Base-by-base conservation (phyloP, 2,329 filamentous ascomycete genomes). In the Thermothelomyces thermophilus region DNA sequence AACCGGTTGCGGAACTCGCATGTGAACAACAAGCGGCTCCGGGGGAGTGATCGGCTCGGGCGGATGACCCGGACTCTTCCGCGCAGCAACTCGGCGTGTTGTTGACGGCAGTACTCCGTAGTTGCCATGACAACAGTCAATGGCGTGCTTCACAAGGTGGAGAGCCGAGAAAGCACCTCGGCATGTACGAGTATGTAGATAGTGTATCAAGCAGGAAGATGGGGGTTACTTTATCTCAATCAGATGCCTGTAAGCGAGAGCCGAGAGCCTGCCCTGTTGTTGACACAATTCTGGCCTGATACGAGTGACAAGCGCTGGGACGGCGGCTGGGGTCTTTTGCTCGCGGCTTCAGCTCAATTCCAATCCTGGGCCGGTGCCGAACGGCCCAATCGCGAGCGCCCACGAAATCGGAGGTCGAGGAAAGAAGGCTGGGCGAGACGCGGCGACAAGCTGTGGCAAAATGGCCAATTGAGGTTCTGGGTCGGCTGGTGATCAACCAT, bases 311-410 rank as follows among this genome's bases (percentile, higher is more conserved):
- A 44, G 44, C 44, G 44, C 41, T 24, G 30, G 46, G 9, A 11
- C 14, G 41, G 40, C 35, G 35, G 50, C 40, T 48, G 45, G 37
- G 49, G 17, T 33, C n/a, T 24, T 7, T 36, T 43, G 5, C 16
- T 33, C n/a, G 24, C 33, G 40, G 39, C 46, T 33, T 48, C 49
- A 19, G 24, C 31, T 30, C 31, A 41, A 22, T 26, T 31, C 33
- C 46, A 45, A 35, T 17, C 30, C 26, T n/a, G n/a, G 41, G 26
- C 33, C n/a, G 16, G 50, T 7, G 20, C 26, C 34, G 33, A 41
- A 47, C 42, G 55, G 50, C 49, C 62, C 62, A 63, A 63, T 63
- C 47, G 53, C 53, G 53, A 41, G 39, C 40, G 45, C 56, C 56
- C 62, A 62, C 59, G 61, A 59, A 56, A 52, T 48, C 45, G 46